Conservation (phyloP, 768 basidiomycete genomes). For the Boletus subcaerulescens region DNA sequence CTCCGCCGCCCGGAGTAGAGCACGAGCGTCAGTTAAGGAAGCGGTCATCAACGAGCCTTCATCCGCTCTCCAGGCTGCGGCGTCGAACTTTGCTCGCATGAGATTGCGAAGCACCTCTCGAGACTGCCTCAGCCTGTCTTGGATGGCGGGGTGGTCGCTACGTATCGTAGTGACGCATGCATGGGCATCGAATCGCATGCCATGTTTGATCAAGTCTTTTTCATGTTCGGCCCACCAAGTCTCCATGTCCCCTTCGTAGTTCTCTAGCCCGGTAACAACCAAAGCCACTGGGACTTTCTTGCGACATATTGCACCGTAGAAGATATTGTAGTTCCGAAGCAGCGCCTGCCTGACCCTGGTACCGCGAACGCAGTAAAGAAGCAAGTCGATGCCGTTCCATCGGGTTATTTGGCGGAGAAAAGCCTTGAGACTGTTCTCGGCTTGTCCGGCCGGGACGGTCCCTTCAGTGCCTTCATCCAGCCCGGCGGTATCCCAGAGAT, state of each 20-base stretch:
- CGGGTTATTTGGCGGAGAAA: constrained; percentile 34
- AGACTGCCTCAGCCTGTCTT: constrained; percentile 17
- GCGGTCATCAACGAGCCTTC: constrained; percentile 15
- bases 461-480: constrained; percentile 32
- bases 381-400: constrained; percentile 28
- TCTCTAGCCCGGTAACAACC: constrained; percentile 37
- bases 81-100: constrained; percentile 7
- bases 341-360: constrained; percentile 26
- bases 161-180: constrained; percentile 41
- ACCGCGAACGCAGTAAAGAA: constrained; percentile 36
- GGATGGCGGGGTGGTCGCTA: constrained; percentile 25
- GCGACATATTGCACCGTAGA: constrained; percentile 30
- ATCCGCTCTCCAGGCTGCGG: constrained; percentile 23
- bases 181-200: constrained; percentile 37
- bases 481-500: constrained; percentile 34
- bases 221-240: constrained; percentile 40
- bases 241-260: constrained; percentile 33
- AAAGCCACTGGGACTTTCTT: constrained; percentile 31
- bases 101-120: constrained; percentile 20
- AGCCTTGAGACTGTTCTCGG: constrained; percentile 25
- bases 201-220: constrained; percentile 26
- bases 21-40: constrained; percentile 20
- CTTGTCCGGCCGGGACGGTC: constrained; percentile 23
- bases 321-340: constrained; percentile 29
- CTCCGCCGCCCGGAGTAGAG: constrained; percentile 11